Conservation (phyloP, 495 filamentous ascomycete species). For the Lasiosphaeria hispida region DNA sequence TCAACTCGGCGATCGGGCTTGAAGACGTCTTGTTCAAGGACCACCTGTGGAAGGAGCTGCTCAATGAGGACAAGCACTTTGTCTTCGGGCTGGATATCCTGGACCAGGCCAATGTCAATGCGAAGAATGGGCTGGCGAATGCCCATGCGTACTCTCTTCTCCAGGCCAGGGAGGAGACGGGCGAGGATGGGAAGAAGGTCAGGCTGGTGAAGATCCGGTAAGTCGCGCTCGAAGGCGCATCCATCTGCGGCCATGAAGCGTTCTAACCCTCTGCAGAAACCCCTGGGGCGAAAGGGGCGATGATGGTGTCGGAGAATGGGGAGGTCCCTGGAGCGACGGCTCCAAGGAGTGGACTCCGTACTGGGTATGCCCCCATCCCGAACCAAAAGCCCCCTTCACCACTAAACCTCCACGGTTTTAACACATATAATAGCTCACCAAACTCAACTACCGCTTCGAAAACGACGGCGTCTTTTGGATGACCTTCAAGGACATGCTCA, state of each 20-base stretch:
- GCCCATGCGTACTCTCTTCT: constrained; percentile 73
- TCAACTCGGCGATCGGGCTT: constrained; percentile 65
- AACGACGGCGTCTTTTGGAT: constrained; percentile 61
- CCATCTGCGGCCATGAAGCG: background rate
- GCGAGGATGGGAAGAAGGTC: constrained; percentile 34
- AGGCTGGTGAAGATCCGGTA: constrained; percentile 60
- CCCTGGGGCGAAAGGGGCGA: constrained; percentile 57
- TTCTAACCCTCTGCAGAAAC: constrained; percentile 38
- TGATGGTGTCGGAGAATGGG: constrained; percentile 56
- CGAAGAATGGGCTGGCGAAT: constrained; percentile 55
- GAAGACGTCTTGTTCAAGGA: constrained; percentile 61
- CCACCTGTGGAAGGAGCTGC: constrained; percentile 66
- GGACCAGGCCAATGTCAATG: background rate
- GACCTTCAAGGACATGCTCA: constrained; percentile 56
- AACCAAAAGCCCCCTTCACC: too few species aligned
- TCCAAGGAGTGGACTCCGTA: constrained; percentile 74
- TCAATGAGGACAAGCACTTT: constrained; percentile 38
- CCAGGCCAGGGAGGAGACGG: constrained; percentile 62
- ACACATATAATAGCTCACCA: constrained; percentile 44
- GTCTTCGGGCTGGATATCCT: constrained; percentile 20
- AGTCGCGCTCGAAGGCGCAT: background rate
- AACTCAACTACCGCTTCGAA: constrained; percentile 65
- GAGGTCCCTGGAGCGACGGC: constrained; percentile 60
- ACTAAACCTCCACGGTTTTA: too few species aligned
- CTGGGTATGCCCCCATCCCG: constrained; percentile 39